These are phyloP conservation scores for Senna siamea DNA, from an alignment of 306 rosid genomes.

Conservation along the genomic window DNA sequence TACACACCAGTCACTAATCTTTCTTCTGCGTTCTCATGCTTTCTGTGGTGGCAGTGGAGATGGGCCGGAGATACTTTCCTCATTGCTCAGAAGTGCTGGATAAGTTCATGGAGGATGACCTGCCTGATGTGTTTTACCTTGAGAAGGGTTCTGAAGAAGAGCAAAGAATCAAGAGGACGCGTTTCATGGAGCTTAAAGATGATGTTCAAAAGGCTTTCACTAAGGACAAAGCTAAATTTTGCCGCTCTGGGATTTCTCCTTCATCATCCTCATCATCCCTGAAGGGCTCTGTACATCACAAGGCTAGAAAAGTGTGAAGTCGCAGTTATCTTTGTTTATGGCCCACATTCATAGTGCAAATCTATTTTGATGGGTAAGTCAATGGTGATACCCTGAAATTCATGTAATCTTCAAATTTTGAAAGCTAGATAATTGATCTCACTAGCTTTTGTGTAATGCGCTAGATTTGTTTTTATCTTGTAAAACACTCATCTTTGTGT, in stretches of 20 bases:
- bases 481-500: too few species aligned
- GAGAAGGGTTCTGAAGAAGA: constrained; percentile 79
- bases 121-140: constrained; percentile 69
- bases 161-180: constrained; percentile 60
- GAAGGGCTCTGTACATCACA: constrained; percentile 49
- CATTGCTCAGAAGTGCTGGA: constrained; percentile 94
- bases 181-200: constrained; percentile 85
- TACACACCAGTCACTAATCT: constrained; percentile 1
- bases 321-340: constrained; percentile 7
- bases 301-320: constrained; percentile 57
- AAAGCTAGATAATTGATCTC: constrained; percentile 6
- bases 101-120: constrained; percentile 75
- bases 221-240: constrained; percentile 74
- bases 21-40: constrained; percentile 13
- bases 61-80: constrained; percentile 83
- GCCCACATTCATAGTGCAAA: constrained; percentile 28
- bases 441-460: background rate
- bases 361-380: background rate
- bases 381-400: constrained; percentile 15
- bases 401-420: constrained; percentile 27
- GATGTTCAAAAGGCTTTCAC: constrained; percentile 87
- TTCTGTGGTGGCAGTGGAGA: constrained; percentile 59
- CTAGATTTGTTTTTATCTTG: too few species aligned
- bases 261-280: constrained; percentile 67
- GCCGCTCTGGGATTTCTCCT: constrained; percentile 55